Evolutionary conservation across 371 early-diverging fungal species (phyloP).

Genomic region (Blakeslea trispora): DNA sequence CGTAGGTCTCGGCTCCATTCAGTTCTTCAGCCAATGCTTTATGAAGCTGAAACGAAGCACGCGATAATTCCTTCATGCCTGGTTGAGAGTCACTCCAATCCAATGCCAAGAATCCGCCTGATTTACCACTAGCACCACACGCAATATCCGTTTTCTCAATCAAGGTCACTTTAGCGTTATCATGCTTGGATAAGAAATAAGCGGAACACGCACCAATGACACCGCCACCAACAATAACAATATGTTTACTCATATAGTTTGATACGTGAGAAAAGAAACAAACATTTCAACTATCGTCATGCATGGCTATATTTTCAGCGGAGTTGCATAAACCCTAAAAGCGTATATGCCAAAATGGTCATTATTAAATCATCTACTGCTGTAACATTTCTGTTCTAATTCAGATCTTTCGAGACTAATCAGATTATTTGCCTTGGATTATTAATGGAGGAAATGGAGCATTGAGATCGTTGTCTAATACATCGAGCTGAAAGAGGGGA

Average conservation of each 20-base stretch:
- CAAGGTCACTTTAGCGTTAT: slow-evolving; percentile 19
- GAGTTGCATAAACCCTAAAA: too few species aligned
- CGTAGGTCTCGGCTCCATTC: slow-evolving; percentile 56
- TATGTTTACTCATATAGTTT: not conserved
- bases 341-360: too few species aligned
- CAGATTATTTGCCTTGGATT: too few species aligned
- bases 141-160: slow-evolving; percentile 65
- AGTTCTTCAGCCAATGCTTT: slow-evolving; percentile 55
- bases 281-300: not conserved
- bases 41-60: slow-evolving; percentile 64
- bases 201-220: slow-evolving; percentile 49
- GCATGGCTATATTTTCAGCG: too few species aligned
- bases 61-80: slow-evolving; percentile 47
- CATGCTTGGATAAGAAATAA: slow-evolving; percentile 56
- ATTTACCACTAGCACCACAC: slow-evolving; percentile 67
- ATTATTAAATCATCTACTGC: too few species aligned
- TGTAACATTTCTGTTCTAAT: too few species aligned
- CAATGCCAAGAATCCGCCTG: slow-evolving; percentile 73
- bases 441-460: too few species aligned
- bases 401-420: too few species aligned
- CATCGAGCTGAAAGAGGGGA: too few species aligned
- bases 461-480: too few species aligned
- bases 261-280: not conserved
- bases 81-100: slow-evolving; percentile 65
- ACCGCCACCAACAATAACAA: slow-evolving; percentile 21